Evolutionary conservation across 2,329 filamentous ascomycete genomes (phyloP).

Genomic region (Stagonosporopsis cucurbitacearum): DNA sequence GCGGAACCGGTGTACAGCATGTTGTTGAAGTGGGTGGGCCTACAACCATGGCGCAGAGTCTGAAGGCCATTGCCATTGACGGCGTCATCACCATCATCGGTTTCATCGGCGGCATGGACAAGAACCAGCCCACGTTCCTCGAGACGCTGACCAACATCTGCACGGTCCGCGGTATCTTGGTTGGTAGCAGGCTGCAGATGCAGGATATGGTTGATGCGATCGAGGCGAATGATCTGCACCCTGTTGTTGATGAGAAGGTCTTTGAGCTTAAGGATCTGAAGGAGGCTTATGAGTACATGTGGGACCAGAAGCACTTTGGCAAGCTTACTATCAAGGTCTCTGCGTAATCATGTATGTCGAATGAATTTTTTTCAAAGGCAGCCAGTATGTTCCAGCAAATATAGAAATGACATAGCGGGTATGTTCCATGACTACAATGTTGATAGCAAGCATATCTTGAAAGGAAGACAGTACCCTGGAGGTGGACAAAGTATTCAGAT

Average conservation of each 20-base stretch:
- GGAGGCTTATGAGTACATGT: slow-evolving; percentile 59
- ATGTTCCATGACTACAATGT: background rate
- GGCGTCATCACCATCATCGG: slow-evolving; percentile 63
- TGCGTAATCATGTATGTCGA: background rate
- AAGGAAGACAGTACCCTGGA: background rate
- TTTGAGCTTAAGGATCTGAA: slow-evolving; percentile 61
- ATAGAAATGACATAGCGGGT: background rate
- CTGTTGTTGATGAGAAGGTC: slow-evolving; percentile 64
- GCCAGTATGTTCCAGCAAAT: background rate
- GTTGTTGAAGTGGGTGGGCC: slow-evolving; percentile 71
- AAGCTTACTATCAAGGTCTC: slow-evolving; percentile 46
- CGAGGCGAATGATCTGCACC: slow-evolving; percentile 65
- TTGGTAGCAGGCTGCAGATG: slow-evolving; percentile 63
- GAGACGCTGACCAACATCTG: slow-evolving; percentile 57
- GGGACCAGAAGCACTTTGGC: slow-evolving; percentile 56
- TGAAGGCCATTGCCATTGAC: slow-evolving; percentile 62
- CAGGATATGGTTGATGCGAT: slow-evolving; percentile 66
- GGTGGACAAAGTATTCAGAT: background rate
- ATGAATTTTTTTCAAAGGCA: background rate
- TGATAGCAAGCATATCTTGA: background rate
- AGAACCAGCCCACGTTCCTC: slow-evolving; percentile 60
- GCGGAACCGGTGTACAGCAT: slow-evolving; percentile 64
- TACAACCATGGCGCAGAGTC: slow-evolving; percentile 60
- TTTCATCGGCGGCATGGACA: slow-evolving; percentile 60
- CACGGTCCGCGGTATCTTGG: slow-evolving; percentile 64